Evolutionary conservation across 2,329 filamentous ascomycete species (phyloP).

Genomic region (Phialophora tarda): DNA sequence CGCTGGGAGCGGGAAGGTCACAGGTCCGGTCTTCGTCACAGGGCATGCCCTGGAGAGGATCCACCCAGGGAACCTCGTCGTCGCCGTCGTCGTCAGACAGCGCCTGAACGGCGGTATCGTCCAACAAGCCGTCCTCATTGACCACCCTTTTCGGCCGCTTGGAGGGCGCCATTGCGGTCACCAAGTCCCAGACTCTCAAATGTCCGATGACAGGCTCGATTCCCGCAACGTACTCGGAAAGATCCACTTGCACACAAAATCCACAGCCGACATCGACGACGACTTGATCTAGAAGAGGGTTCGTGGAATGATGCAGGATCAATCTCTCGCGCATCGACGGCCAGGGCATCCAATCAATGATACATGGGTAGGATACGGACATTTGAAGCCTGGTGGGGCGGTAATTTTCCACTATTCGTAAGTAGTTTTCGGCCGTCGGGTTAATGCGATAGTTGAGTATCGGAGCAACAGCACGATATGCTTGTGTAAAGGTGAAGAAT

Average conservation of each 20-base stretch:
- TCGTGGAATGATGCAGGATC: constrained; percentile 8
- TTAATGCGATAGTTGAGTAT: constrained; percentile 1
- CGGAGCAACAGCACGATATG: constrained; percentile 4
- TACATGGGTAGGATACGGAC: constrained; percentile 3
- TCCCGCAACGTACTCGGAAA: constrained; percentile 14
- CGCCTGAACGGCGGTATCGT: not conserved
- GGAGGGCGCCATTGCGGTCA: constrained; percentile 8
- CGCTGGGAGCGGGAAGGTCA: constrained; percentile 14
- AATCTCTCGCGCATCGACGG: constrained; percentile 20
- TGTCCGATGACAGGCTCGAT: constrained; percentile 2
- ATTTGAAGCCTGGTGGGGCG: constrained; percentile 14
- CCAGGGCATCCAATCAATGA: constrained; percentile 22
- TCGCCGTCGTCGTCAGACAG: not conserved
- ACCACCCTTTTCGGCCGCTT: not conserved
- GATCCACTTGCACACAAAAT: constrained; percentile 17
- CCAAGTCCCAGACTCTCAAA: constrained; percentile 19
- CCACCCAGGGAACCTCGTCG: constrained; percentile 3
- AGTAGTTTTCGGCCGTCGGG: not conserved
- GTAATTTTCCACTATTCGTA: constrained; percentile 6
- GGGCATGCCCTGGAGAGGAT: constrained; percentile 12
- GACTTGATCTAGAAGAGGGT: constrained; percentile 12
- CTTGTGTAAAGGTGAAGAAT: constrained; percentile 4
- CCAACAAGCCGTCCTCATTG: not conserved
- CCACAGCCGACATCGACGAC: constrained; percentile 10
- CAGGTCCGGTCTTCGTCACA: constrained; percentile 10